Evolutionary conservation across 352 stramenopile species (phyloP), one percentile per base, ranked within the genome.

Genomic region (Pythium aristosporum): DNA sequence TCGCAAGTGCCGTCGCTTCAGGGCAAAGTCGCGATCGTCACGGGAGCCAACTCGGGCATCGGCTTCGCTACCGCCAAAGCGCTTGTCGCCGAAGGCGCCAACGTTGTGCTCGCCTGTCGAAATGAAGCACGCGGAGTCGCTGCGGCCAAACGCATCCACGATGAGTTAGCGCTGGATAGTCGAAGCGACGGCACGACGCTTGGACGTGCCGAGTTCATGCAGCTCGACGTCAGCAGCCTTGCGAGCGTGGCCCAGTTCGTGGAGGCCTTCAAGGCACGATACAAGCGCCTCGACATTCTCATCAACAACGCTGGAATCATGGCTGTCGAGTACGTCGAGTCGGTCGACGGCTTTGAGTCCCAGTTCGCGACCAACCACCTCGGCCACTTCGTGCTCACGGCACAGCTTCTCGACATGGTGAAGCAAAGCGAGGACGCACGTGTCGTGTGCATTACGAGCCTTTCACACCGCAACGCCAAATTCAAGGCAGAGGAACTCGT

Each of bases 21-120:
- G 2, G 76, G 69, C 30, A 96, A 85, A 21, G 61, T 96, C 58
- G 83, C 77, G 16, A 70, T 96, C 56, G 80, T 96, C 56, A 96
- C 88, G 10, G 90, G 88, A 25, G 72, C 65, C 54, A 96, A 96
- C 66, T 76, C 85, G 10, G 85, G 87, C 18, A 71, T 97, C 48
- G 90, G 90, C 11, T 90, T 84, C 49, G 75, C 79, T 53, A 91
- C 84, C 15, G 75, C 88, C 6, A 63, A 74, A 46, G 65, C 60
- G 5, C 72, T 96, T 34, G 86, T 70, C 55, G 68, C 79, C 53
- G 76, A 82, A 52, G 71, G 77, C 32, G 88, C 77, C 39, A 47
- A 84, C 28, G 82, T 92, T 20, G 69, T 89, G 39, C 54, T 89
- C 3, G 83, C 80, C 10, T 87, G 80, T 70, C 79, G 83, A 12